Conservation (phyloP, 2,329 filamentous ascomycete genomes). For the Apiospora pterosperma region DNA sequence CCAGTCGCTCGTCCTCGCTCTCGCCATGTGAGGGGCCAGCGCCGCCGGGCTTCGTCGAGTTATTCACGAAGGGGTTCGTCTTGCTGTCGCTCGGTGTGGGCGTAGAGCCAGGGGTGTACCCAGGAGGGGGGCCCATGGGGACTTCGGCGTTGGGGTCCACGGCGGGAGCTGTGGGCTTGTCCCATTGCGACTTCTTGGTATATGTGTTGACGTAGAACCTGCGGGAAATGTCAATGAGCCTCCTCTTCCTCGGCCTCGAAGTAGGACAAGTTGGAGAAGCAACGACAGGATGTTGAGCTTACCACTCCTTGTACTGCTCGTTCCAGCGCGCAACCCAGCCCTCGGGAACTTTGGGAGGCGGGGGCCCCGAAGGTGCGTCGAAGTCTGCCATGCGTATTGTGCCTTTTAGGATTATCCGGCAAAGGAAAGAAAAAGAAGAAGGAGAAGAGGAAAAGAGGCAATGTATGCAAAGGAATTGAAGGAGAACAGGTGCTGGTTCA, state of each 20-base stretch:
- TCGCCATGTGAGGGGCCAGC: slow-evolving; percentile 11
- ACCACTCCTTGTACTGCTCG: slow-evolving; percentile 80
- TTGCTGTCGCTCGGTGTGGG: slow-evolving; percentile 54
- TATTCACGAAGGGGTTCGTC: slow-evolving; percentile 65
- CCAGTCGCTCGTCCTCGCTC: slow-evolving; percentile 44
- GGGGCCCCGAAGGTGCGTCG: slow-evolving; percentile 49
- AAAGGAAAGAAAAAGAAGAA: background rate
- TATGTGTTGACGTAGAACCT: slow-evolving; percentile 90
- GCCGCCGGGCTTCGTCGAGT: slow-evolving; percentile 13
- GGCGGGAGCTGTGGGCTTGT: slow-evolving; percentile 70
- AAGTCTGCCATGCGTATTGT: slow-evolving; percentile 48
- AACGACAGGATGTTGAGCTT: background rate
- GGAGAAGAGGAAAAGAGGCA: background rate
- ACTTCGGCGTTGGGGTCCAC: slow-evolving; percentile 43
- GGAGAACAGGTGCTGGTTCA: background rate
- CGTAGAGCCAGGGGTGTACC: slow-evolving; percentile 54
- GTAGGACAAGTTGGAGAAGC: background rate
- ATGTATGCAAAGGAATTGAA: background rate
- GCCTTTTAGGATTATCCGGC: background rate
- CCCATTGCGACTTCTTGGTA: slow-evolving; percentile 90
- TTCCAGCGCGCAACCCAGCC: slow-evolving; percentile 88
- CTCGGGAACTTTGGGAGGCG: slow-evolving; percentile 62
- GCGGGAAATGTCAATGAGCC: background rate
- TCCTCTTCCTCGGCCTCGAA: background rate
- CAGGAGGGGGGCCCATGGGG: slow-evolving; percentile 63